phyloP scores from a whole-genome alignment of 2,329 filamentous ascomycete genomes.

The Septoria petroselini region DNA sequence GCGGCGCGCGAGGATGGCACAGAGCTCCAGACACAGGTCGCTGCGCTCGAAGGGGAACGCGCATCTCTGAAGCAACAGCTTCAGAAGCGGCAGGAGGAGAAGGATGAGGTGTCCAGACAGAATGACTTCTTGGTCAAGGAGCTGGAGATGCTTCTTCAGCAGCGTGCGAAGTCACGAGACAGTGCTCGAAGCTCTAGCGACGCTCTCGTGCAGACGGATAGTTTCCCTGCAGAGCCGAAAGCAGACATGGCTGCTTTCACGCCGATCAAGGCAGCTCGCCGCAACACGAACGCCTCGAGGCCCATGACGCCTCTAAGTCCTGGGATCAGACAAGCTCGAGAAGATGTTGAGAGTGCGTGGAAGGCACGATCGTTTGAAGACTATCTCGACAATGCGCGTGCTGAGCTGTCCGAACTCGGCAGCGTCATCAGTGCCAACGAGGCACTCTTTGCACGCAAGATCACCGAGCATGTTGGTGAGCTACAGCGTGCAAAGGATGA shows the following conservation, averaged over 20 bases:
- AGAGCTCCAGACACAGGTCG: conserved; percentile 25
- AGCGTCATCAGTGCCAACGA: conserved; percentile 39
- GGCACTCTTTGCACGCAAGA: conserved; percentile 37
- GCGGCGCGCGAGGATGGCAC: conserved; percentile 20
- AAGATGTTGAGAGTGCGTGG: conserved; percentile 24
- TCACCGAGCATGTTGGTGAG: conserved; percentile 39
- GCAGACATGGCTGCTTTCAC: conserved; percentile 16
- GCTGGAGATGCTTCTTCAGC: conserved; percentile 30
- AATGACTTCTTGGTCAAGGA: conserved; percentile 34
- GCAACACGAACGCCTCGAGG: conserved; percentile 10
- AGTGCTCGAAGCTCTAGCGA: conserved; percentile 17
- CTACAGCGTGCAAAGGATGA: conserved; percentile 38
- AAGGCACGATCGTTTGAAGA: conserved; percentile 36
- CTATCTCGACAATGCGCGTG: conserved; percentile 36
- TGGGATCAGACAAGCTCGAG: conserved; percentile 19
- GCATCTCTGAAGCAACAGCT: conserved; percentile 24
- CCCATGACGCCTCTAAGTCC: conserved; percentile 24
- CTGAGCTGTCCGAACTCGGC: conserved; percentile 37
- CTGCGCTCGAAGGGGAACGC: conserved; percentile 27
- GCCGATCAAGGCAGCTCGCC: conserved; percentile 17
- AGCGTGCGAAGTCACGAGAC: conserved; percentile 17
- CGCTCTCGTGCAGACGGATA: conserved; percentile 28
- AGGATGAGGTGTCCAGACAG: conserved; percentile 30
- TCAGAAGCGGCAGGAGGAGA: conserved; percentile 30
- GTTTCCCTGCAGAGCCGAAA: conserved; percentile 21